A percentile compares a stretch with the other conserved stretches of the same genome.
phyloP scores from a whole-genome alignment of 2,329 filamentous ascomycete species.

The Talaromyces verruculosus region DNA sequence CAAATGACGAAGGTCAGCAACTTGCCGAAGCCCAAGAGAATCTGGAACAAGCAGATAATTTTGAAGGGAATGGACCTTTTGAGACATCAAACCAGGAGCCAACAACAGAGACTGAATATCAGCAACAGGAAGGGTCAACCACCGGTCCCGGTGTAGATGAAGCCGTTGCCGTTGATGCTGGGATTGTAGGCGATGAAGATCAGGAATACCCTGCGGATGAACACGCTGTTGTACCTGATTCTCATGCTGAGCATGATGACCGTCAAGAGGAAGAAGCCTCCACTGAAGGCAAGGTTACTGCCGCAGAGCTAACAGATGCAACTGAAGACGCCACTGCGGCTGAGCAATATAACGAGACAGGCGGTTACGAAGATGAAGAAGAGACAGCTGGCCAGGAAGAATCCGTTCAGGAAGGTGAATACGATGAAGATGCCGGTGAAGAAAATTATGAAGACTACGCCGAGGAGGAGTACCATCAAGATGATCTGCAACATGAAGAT shows the following conservation, averaged over 20 bases:
- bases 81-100: constrained; percentile 30
- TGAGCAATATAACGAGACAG: constrained; percentile 18
- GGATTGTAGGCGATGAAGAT: constrained; percentile 17
- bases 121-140: constrained; percentile 18
- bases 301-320: neutral
- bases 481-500: neutral
- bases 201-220: neutral
- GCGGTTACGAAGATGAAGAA: constrained; percentile 2
- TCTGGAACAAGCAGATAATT: constrained; percentile 28
- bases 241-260: neutral
- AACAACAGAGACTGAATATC: constrained; percentile 23
- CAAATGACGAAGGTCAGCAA: neutral
- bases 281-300: constrained; percentile 23
- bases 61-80: constrained; percentile 36
- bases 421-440: constrained; percentile 21
- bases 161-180: constrained; percentile 13
- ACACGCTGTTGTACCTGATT: neutral
- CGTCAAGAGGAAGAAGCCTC: constrained; percentile 1
- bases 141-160: constrained; percentile 7
- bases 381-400: neutral
- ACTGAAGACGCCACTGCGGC: constrained; percentile 24
- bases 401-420: constrained; percentile 4
- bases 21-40: constrained; percentile 14
- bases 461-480: constrained; percentile 22
- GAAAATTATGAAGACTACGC: constrained; percentile 21